Evolutionary conservation across 345 rosid genomes (phyloP), one percentile per base, ranked within the genome.

Genomic region (Eucalyptus guilfoylei): DNA sequence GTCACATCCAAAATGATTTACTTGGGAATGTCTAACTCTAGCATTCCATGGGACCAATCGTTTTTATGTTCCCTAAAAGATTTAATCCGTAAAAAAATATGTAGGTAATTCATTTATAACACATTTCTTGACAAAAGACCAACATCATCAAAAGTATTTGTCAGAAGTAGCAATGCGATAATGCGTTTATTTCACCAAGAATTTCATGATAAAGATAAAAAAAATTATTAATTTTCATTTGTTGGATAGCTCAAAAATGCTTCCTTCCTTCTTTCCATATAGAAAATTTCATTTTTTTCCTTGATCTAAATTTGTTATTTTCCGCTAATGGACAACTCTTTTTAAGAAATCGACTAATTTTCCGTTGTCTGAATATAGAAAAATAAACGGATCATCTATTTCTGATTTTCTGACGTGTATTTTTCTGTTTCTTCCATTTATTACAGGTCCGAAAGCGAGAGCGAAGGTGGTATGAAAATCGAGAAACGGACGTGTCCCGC

Each of bases 161-260:
- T 69, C 5, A 2, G 6, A 69, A 34, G 14, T 10, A 34, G 24
- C 2, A 69, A 69, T 14, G 11, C 26, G 5, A 19, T 4, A 45
- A 3, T 19, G 14, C 0, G 0, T 5, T 34, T 37, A 6, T 19
- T 37, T 72, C 2, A 37, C 4, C 0, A 1, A 34, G 3, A 72
- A 72, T 17, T 64, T 72, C 2, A 19, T 7, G 8, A 37, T 34
- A 67, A 32, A 16, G 1, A 16, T 2, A 14, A 64, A 3, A 16
- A 17, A 34, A 17, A 8, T 4, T 32, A 2, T 72, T 72, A 72
- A 0, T 37, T 37, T 37, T 37, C 14, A 72, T 34, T 9, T 34
- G 6, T 69, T 67, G 34, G 23, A 2, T 52, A 52, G 24, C 24
- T 52, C 10, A 3, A 19, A 52, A 1, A 3, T 52, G 58, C 58